Evolutionary conservation across 192 early-diverging fungal genomes (phyloP).

Genomic region (Lunasporangiospora selenospora): DNA sequence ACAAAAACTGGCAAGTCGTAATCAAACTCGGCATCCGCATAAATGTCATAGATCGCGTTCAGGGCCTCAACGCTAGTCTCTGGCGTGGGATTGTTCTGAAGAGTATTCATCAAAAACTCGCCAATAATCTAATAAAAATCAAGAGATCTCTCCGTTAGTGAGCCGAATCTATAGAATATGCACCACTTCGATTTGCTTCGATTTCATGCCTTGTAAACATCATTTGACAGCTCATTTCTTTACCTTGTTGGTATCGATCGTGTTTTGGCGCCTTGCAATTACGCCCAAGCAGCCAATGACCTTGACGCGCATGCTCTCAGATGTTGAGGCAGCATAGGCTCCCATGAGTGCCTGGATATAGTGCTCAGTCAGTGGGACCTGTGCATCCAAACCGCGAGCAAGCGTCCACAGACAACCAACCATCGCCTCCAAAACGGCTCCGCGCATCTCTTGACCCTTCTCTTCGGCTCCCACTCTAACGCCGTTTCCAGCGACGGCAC

Average conservation of each 20-base stretch:
- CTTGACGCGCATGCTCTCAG: constrained; percentile 67
- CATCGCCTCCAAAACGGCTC: constrained; percentile 66
- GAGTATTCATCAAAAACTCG: constrained; percentile 62
- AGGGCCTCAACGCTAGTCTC: constrained; percentile 75
- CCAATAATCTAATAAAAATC: constrained; percentile 61
- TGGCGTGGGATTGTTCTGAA: constrained; percentile 44
- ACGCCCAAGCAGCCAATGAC: constrained; percentile 75
- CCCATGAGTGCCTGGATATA: constrained; percentile 54
- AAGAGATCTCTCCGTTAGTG: too few relatives aligned
- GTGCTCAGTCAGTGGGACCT: constrained; percentile 54
- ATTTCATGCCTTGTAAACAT: too few relatives aligned
- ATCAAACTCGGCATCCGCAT: constrained; percentile 80
- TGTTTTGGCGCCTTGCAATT: constrained; percentile 75
- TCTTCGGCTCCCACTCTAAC: constrained; percentile 56
- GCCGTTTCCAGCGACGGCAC: constrained; percentile 56
- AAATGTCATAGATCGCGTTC: constrained; percentile 89
- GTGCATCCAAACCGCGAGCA: constrained; percentile 65
- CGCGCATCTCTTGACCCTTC: constrained; percentile 58
- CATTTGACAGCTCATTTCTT: too few relatives aligned
- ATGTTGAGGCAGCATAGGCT: constrained; percentile 48
- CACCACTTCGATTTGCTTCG: too few relatives aligned
- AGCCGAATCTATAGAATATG: too few relatives aligned
- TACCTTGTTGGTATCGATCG: constrained; percentile 72
- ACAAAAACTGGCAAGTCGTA: constrained; percentile 91
- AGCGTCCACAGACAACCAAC: constrained; percentile 83